Evolutionary conservation across 2,329 filamentous ascomycete species (phyloP).

Genomic region (Fusarium tupiense): DNA sequence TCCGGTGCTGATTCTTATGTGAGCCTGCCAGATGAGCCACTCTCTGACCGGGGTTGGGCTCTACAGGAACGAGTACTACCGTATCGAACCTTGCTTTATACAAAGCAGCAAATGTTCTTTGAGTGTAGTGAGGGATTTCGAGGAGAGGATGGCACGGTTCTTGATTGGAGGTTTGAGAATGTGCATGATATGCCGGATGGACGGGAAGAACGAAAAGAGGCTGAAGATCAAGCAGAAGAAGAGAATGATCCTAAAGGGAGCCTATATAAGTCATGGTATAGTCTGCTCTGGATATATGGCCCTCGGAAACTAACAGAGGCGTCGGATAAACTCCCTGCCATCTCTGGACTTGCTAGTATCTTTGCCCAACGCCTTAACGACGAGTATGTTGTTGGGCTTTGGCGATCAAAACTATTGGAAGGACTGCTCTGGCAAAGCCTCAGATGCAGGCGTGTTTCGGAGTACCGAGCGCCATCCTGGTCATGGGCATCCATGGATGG

Average conservation of each 20-base stretch:
- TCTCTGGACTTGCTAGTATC: neutral
- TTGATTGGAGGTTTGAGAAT: neutral
- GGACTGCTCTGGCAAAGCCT: neutral
- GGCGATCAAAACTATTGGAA: neutral
- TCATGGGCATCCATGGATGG: slow-evolving; percentile 1
- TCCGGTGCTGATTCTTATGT: neutral
- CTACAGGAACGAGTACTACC: neutral
- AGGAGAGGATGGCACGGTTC: neutral
- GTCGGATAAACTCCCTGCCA: slow-evolving; percentile 6
- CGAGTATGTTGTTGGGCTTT: neutral
- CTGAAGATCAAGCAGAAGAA: accelerated
- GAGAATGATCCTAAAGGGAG: accelerated
- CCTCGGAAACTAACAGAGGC: neutral
- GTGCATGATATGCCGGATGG: neutral
- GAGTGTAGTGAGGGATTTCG: neutral
- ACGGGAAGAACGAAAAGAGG: accelerated
- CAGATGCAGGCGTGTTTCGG: neutral
- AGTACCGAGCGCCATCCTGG: neutral
- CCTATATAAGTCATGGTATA: neutral
- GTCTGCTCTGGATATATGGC: neutral
- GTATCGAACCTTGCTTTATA: neutral
- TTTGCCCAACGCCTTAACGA: neutral
- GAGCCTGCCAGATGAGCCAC: neutral
- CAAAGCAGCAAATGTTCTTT: neutral
- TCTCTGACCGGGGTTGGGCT: neutral